Conservation (phyloP, 345 rosid species). For the Eucalyptus shirleyi region DNA sequence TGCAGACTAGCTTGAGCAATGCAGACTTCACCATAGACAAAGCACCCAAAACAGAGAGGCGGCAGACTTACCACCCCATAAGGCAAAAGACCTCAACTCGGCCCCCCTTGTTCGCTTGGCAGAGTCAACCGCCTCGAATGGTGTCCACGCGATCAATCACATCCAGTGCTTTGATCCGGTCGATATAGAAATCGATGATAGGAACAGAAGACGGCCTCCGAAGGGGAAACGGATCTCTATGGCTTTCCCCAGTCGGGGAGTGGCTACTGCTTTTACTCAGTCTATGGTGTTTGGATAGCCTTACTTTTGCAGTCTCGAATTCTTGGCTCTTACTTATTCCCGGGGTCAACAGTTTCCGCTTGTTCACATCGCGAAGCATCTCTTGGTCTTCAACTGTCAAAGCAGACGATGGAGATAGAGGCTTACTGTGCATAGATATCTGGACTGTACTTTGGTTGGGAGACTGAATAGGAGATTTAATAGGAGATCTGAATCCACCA, state of each 20-base stretch:
- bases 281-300: conserved; percentile 67
- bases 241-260: conserved; percentile 49
- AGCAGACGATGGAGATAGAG: conserved; percentile 36
- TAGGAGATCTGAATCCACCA: conserved; percentile 66
- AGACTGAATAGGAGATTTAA: conserved; percentile 81
- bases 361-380: conserved; percentile 86
- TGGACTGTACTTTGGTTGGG: conserved; percentile 50
- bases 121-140: conserved; percentile 7
- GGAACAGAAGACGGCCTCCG: conserved; percentile 70
- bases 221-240: conserved; percentile 50
- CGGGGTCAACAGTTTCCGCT: conserved; percentile 58
- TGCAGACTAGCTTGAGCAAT: not conserved
- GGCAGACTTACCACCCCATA: not conserved
- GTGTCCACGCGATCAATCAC: conserved; percentile 90
- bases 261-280: conserved; percentile 91
- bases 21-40: not conserved
- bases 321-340: conserved; percentile 99
- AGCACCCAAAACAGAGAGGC: not conserved
- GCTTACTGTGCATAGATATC: conserved; percentile 14
- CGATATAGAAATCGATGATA: conserved; percentile 58
- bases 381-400: conserved; percentile 79
- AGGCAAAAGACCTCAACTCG: not conserved
- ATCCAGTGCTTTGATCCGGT: conserved; percentile 77
- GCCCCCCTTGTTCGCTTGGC: not conserved
- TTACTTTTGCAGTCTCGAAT: conserved; percentile 49